Conservation (phyloP, 139 green algal species). For the Ettlia oleoabundans region DNA sequence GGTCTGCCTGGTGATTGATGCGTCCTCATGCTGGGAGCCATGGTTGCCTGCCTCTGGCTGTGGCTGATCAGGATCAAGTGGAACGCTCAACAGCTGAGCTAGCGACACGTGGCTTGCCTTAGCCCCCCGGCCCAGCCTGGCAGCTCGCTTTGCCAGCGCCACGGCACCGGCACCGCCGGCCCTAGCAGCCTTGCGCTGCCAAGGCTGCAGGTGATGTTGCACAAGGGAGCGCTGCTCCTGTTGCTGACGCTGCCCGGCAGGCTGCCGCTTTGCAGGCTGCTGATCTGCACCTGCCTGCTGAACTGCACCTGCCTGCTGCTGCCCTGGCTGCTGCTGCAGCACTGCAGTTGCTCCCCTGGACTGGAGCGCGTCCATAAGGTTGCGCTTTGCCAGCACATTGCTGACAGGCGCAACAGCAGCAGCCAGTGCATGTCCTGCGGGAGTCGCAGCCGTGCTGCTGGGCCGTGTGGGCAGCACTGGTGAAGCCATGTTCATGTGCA, state of each 20-base stretch:
- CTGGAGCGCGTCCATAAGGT: constrained; percentile 15
- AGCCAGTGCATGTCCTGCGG: neutral
- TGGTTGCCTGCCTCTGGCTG: too few relatives aligned
- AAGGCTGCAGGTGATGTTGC: too few relatives aligned
- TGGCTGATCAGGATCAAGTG: too few relatives aligned
- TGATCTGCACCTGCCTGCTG: too few relatives aligned
- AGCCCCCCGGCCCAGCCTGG: too few relatives aligned
- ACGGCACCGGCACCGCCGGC: too few relatives aligned
- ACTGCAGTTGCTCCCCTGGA: neutral
- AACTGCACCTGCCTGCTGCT: too few relatives aligned
- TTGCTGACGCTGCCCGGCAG: too few relatives aligned
- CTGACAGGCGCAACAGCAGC: neutral
- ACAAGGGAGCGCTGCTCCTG: too few relatives aligned
- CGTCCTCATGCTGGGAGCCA: neutral
- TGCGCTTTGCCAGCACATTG: constrained; percentile 4
- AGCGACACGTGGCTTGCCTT: constrained; percentile 16
- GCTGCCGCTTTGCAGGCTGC: too few relatives aligned
- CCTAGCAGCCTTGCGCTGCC: too few relatives aligned
- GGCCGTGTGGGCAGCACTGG: constrained; percentile 13
- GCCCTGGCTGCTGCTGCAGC: neutral
- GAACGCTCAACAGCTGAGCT: constrained; percentile 9
- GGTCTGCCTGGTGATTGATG: neutral
- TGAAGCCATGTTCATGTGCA: constrained; percentile 24
- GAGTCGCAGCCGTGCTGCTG: neutral
- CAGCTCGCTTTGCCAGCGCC: too few relatives aligned